These are phyloP conservation scores for Trametes elegans DNA, from an alignment of 768 basidiomycete species.

Conservation along the genomic window DNA sequence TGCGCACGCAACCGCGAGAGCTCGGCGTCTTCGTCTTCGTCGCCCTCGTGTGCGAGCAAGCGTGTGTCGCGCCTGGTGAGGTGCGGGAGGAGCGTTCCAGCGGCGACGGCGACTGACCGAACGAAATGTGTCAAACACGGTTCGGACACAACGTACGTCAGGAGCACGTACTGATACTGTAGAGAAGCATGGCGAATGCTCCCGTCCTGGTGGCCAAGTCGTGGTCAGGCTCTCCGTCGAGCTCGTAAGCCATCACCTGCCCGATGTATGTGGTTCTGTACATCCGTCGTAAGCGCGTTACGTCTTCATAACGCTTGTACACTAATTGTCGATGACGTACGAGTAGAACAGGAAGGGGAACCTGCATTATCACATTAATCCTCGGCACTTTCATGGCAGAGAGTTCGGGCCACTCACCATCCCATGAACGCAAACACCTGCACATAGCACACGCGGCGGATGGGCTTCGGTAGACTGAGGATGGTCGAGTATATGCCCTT, in stretches of 20 bases:
- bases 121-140: conserved; percentile 10
- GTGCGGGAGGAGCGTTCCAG: conserved; percentile 79
- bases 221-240: conserved; percentile 68
- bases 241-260: conserved; percentile 87
- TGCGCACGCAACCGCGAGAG: conserved; percentile 63
- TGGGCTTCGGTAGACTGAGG: conserved; percentile 73
- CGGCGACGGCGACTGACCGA: conserved; percentile 72
- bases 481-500: conserved; percentile 76
- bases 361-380: conserved; percentile 40
- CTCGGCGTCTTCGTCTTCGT: conserved; percentile 77
- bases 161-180: conserved; percentile 73
- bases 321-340: conserved; percentile 40
- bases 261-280: conserved; percentile 88
- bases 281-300: neutral
- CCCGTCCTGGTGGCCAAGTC: conserved; percentile 86
- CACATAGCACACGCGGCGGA: conserved; percentile 87
- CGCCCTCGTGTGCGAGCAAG: conserved; percentile 65
- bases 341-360: conserved; percentile 95
- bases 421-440: conserved; percentile 97
- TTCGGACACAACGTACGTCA: neutral
- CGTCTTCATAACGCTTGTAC: neutral
- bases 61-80: conserved; percentile 80
- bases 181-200: conserved; percentile 85
- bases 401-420: conserved; percentile 51
- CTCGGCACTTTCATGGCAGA: neutral